phyloP scores from a whole-genome alignment of 2,329 filamentous ascomycete species.

The Geosmithia morbida region DNA sequence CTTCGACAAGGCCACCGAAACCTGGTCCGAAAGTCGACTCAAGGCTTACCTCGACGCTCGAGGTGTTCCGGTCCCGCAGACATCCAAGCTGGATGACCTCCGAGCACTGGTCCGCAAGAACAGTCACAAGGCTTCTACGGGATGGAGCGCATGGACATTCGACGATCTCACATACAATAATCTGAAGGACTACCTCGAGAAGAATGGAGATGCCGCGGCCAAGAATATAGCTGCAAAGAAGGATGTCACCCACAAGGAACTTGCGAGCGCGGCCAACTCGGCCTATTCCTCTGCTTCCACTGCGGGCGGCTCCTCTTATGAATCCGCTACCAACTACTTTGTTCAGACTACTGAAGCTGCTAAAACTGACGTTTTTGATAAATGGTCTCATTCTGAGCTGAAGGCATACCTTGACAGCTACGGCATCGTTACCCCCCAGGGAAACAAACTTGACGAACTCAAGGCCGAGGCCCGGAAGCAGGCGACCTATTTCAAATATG shows the following conservation, averaged over 20 bases:
- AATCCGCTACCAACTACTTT: conserved; percentile 58
- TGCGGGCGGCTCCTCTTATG: conserved; percentile 41
- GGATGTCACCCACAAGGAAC: conserved; percentile 56
- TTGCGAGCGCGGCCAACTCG: conserved; percentile 49
- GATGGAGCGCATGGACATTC: conserved; percentile 64
- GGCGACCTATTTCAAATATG: conserved; percentile 63
- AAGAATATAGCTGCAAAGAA: conserved; percentile 48
- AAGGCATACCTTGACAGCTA: conserved; percentile 72
- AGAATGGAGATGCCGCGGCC: conserved; percentile 37
- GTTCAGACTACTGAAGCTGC: conserved; percentile 48
- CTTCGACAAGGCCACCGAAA: conserved; percentile 45
- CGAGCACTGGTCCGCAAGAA: conserved; percentile 61
- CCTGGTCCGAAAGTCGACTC: conserved; percentile 63
- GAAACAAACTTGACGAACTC: conserved; percentile 53
- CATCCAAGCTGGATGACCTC: conserved; percentile 57
- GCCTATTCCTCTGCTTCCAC: conserved; percentile 45
- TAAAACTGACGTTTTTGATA: conserved; percentile 54
- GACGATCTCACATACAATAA: conserved; percentile 63
- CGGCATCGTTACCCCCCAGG: conserved; percentile 53
- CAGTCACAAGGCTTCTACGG: conserved; percentile 52
- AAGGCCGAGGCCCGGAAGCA: conserved; percentile 59
- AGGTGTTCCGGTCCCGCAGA: conserved; percentile 60
- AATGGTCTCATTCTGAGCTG: conserved; percentile 59
- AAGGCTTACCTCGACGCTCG: conserved; percentile 69
- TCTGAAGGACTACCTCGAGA: conserved; percentile 41